Percentiles rank a stretch among this genome's conserved stretches.
Evolutionary conservation across 805 yeast species (phyloP).

Genomic region (Yarrowia yakushimensis): DNA sequence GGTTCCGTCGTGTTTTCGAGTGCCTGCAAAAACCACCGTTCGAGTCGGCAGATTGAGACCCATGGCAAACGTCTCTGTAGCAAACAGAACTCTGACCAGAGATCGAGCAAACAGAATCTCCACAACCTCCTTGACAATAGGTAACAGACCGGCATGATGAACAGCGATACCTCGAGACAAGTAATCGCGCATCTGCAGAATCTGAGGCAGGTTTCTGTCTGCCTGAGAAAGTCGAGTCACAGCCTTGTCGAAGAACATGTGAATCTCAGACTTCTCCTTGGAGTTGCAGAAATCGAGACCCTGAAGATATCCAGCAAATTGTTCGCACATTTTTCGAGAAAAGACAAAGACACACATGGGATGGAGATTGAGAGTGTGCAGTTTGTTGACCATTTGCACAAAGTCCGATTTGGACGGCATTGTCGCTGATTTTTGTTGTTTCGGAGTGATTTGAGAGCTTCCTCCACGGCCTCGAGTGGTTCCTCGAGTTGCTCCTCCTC

Average conservation of each 20-base stretch:
- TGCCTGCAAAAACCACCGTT: conserved; percentile 85
- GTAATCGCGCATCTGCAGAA: conserved; percentile 74
- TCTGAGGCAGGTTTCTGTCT: conserved; percentile 91
- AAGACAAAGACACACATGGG: conserved; percentile 96
- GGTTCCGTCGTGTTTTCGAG: conserved; percentile 87
- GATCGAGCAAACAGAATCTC: conserved; percentile 88
- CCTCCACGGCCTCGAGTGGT: conserved; percentile 26
- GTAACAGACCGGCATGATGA: conserved; percentile 91
- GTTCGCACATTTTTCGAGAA: conserved; percentile 90
- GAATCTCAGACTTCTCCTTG: conserved; percentile 85
- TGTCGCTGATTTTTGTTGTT: neutral
- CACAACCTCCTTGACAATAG: conserved; percentile 88
- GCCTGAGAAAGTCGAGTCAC: conserved; percentile 83
- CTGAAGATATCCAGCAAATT: conserved; percentile 74
- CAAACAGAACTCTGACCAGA: conserved; percentile 83
- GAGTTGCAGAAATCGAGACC: conserved; percentile 76
- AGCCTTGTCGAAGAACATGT: conserved; percentile 88
- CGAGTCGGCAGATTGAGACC: conserved; percentile 95
- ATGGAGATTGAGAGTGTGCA: conserved; percentile 63
- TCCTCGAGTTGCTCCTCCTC: conserved; percentile 33
- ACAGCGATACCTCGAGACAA: conserved; percentile 90
- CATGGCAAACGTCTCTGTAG: conserved; percentile 99
- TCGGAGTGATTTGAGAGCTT: neutral
- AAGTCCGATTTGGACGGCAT: conserved; percentile 58
- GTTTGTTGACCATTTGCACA: conserved; percentile 64